Conservation (phyloP, 2,329 filamentous ascomycete species). For the Cephalotrichum gorgonifer region DNA sequence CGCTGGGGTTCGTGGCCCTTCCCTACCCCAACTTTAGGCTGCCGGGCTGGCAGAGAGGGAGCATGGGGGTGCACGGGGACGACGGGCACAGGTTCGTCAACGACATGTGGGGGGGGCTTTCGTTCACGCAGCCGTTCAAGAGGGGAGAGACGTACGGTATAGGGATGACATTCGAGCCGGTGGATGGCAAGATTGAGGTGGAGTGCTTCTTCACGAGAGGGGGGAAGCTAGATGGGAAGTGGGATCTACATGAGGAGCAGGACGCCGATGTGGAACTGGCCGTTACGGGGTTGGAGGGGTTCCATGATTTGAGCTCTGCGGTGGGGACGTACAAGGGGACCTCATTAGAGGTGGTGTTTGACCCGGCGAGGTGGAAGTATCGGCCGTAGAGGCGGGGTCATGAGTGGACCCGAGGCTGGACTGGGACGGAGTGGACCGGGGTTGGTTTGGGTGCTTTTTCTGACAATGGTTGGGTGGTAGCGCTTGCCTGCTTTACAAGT, state of each 20-base stretch:
- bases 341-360: slow-evolving; percentile 57
- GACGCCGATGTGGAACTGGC: slow-evolving; percentile 53
- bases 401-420: neutral
- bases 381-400: neutral
- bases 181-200: slow-evolving; percentile 31
- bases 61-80: slow-evolving; percentile 67
- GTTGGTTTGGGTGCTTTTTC: too few species aligned
- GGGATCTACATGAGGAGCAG: slow-evolving; percentile 67
- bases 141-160: slow-evolving; percentile 59
- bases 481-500: too few species aligned
- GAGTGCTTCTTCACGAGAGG: slow-evolving; percentile 63
- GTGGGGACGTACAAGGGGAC: slow-evolving; percentile 62
- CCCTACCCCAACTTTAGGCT: slow-evolving; percentile 71
- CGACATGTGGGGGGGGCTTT: slow-evolving; percentile 60
- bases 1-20: slow-evolving; percentile 59
- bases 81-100: slow-evolving; percentile 70
- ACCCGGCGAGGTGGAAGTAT: slow-evolving; percentile 48
- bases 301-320: slow-evolving; percentile 59
- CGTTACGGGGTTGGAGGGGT: slow-evolving; percentile 58
- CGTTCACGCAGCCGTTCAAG: slow-evolving; percentile 56
- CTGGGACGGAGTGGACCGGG: neutral
- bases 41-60: slow-evolving; percentile 72
- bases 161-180: slow-evolving; percentile 50
- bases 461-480: too few species aligned
- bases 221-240: slow-evolving; percentile 47